Evolutionary conservation across 768 basidiomycete genomes (phyloP), one percentile per base, ranked within the genome.

Genomic region (Trametes meyenii): DNA sequence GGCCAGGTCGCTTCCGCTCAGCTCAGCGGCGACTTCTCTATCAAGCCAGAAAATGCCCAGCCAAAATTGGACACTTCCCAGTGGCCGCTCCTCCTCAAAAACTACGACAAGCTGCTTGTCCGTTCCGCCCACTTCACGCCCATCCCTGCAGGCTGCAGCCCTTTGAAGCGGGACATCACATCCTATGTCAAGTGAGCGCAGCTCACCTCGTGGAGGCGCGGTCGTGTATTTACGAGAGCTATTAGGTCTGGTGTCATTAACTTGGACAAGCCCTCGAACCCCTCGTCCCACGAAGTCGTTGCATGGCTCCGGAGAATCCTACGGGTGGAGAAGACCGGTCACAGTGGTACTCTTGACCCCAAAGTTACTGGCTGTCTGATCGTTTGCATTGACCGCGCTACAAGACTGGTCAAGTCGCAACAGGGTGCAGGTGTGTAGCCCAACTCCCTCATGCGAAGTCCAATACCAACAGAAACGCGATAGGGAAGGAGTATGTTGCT

Each of bases 321-420:
- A 55, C 88, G 96, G 21, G 94, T 91, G 24, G 97, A 98, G 76
- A 98, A 99, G 79, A 99, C 97, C 0, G 97, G 97, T 43, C 97
- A 99, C 78, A 97, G 95, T 61, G 97, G 97, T 66, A 99, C 97
- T 45, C 84, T 99, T 49, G 97, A 99, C 74, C 97, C 97, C 50
- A 99, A 99, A 76, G 97, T 99, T 67, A 99, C 97, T 53, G 97
- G 97, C 14, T 99, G 97, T 77, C 75, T 99, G 67, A 98, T 98
- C 71, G 97, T 99, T 43, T 99, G 97, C 74, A 97, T 99, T 73
- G 97, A 99, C 79, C 92, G 96, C 58, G 97, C 97, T 13, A 99
- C 97, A 7, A 83, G 97, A 68, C 81, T 99, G 35, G 97, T 99
- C 33, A 99, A 99, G 78, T 96, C 94, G 35, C 97, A 99, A 75